These are phyloP conservation scores for Dothiorella sarmentorum DNA, from an alignment of 2,329 filamentous ascomycete genomes.

Conservation along the genomic window DNA sequence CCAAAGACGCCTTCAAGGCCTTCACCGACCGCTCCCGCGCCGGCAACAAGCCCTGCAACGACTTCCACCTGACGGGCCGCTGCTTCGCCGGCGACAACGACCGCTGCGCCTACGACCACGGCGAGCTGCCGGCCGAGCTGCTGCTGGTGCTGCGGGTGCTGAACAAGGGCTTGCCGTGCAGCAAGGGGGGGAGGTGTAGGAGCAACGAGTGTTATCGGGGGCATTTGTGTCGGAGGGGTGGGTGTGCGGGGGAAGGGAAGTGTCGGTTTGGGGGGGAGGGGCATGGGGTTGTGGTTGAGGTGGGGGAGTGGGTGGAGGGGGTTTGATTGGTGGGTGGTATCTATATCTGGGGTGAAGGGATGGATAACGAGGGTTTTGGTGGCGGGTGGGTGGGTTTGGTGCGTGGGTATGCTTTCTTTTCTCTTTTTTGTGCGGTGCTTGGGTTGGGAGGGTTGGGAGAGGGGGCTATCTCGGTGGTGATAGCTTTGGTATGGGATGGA, in stretches of 20 bases:
- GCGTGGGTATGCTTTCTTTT: too few relatives aligned
- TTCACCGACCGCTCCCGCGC: conserved; percentile 38
- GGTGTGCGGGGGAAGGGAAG: conserved; percentile 24
- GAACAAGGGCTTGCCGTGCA: conserved; percentile 43
- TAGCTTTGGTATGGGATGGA: too few relatives aligned
- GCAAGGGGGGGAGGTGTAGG: conserved; percentile 41
- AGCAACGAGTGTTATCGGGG: conserved; percentile 44
- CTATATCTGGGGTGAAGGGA: too few relatives aligned
- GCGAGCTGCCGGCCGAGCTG: conserved; percentile 37
- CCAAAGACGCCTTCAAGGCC: conserved; percentile 35
- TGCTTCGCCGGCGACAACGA: conserved; percentile 34
- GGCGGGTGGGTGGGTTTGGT: too few relatives aligned
- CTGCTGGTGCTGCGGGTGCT: conserved; percentile 44
- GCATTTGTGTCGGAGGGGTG: conserved; percentile 42
- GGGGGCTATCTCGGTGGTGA: too few relatives aligned
- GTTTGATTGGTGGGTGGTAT: too few relatives aligned
- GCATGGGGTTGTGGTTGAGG: conserved; percentile 24
- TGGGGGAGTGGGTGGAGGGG: conserved; percentile 23
- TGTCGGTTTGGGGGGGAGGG: conserved; percentile 25
- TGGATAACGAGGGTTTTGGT: too few relatives aligned
- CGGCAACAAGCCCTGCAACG: conserved; percentile 51
- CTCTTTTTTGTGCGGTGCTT: too few relatives aligned
- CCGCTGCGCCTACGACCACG: conserved; percentile 48
- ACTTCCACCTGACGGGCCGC: conserved; percentile 41
- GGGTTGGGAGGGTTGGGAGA: too few relatives aligned